Evolutionary conservation across 345 rosid genomes (phyloP), one percentile per base, ranked within the genome.

Genomic region (Streptanthus diversifolius): DNA sequence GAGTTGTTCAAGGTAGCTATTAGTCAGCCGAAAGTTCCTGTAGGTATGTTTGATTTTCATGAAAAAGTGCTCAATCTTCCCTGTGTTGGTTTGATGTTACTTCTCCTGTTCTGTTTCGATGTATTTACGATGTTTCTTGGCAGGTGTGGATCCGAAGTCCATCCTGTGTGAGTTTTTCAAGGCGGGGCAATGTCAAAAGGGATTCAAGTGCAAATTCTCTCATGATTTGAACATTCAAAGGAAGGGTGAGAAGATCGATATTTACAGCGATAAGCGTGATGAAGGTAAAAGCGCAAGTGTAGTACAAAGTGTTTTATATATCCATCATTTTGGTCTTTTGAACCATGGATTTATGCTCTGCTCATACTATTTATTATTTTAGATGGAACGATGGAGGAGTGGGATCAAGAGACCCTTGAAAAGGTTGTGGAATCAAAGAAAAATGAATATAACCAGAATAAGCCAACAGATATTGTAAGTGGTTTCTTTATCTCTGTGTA

Each of bases 141-240:
- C 70, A 93, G 97, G 97, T 83, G 98, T 88, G 77, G 95, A 93
- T 85, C 98, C 97, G 9, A 93, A 91, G 86, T 93, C 97, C 4
- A 93, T 91, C 27, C 22, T 93, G 8, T 91, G 96, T 66, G 93
- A 91, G 81, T 89, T 91, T 81, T 93, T 74, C 77, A 91, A 93
- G 85, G 96, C 53, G 1, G 96, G 97, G 66, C 98, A 91, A 68
- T 93, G 98, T 70, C 79, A 83, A 1, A 88, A 93, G 76, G 97
- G 96, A 29, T 91, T 91, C 70, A 88, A 91, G 80, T 93, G 97
- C 91, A 93, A 93, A 74, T 88, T 93, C 70, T 93, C 98, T 0
- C 98, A 93, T 66, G 97, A 89, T 79, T 67, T 93, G 85, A 93
- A 89, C 83, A 82, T 93, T 52, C 95, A 89, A 82, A 85, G 98